These are phyloP conservation scores for Emmonsia crescens DNA, from an alignment of 2,329 filamentous ascomycete genomes.

Conservation along the genomic window DNA sequence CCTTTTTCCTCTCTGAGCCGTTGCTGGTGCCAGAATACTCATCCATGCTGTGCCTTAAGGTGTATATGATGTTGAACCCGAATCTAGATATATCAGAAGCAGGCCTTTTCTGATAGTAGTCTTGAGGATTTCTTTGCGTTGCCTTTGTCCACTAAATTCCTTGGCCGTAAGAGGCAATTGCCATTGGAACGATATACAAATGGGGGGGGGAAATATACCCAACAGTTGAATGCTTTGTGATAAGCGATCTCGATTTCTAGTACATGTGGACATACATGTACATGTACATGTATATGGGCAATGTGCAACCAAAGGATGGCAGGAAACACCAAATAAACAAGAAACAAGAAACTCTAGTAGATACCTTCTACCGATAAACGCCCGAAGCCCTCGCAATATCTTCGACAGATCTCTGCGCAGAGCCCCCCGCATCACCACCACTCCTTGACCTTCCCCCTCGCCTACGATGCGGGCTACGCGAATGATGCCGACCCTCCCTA, in stretches of 20 bases:
- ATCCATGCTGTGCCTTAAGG: neutral
- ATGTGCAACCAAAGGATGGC: neutral
- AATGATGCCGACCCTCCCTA: neutral
- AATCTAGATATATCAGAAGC: neutral
- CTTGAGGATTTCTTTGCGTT: too few relatives aligned
- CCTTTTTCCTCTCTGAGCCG: neutral
- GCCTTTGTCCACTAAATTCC: too few relatives aligned
- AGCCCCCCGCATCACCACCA: neutral
- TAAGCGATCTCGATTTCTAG: neutral
- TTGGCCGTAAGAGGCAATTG: too few relatives aligned
- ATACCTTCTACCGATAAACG: neutral
- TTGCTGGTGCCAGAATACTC: neutral
- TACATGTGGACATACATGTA: neutral
- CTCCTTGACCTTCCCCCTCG: neutral
- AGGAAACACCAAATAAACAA: neutral
- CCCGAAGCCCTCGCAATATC: conserved; percentile 6
- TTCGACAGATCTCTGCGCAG: conserved; percentile 6
- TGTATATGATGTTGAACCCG: too few relatives aligned
- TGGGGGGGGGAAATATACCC: neutral
- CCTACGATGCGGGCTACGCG: neutral
- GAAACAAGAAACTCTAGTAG: neutral
- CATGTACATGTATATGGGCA: neutral
- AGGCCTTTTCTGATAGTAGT: too few relatives aligned
- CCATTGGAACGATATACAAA: too few relatives aligned
- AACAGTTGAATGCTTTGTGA: too few relatives aligned